Base-by-base conservation (phyloP, 2,329 filamentous ascomycete species). In the Leptographium wingfieldii region DNA sequence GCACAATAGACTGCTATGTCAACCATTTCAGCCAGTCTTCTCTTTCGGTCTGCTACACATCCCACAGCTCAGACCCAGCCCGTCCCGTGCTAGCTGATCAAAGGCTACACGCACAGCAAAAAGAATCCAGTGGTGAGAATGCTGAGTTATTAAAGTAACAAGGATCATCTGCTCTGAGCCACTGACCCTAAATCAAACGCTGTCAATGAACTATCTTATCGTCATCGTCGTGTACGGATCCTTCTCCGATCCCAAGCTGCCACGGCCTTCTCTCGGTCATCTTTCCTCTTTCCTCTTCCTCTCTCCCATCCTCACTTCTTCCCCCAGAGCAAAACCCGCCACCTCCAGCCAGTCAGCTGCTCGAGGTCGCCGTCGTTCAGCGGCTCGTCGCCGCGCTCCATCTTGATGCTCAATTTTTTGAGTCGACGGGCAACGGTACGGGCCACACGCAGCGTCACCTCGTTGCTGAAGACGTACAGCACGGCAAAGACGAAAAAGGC, bases 401-500 rank as follows among this genome's bases (percentile, higher is more conserved):
- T 71, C 65, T 77, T 76, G 29, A 70, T 67, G 33, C 71, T 69
- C 9, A 83, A 72, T 55, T 73, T 73, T 70, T 75, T 78, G 55
- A 83, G 66, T 33, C 80, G 71, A 67, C 76, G 78, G 35, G 74
- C 72, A 22, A 81, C 69, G 4, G 80, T 82, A 66, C 73, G 74
- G 12, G 78, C 79, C 3, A 82, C 79, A 5, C 80, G 75, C 55
- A 83, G 67, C 58, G 77, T 74, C 25, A 84, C 80, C 68, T 84
- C 81, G 66, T 80, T 82, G 65, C 77, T 76, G 63, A 84, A 84
- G 14, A 83, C 75, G 67, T 81, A 83, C 48, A 83, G 70, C 25
- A 81, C 77, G 2, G 79, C 77, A 63, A 83, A 78, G 3, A 83
- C 78, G 38, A 83, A 76, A 63, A 80, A 76, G 10, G 77, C 77